Base-by-base conservation (phyloP, 169 alveolate species). In the Cryptosporidium bovis region DNA sequence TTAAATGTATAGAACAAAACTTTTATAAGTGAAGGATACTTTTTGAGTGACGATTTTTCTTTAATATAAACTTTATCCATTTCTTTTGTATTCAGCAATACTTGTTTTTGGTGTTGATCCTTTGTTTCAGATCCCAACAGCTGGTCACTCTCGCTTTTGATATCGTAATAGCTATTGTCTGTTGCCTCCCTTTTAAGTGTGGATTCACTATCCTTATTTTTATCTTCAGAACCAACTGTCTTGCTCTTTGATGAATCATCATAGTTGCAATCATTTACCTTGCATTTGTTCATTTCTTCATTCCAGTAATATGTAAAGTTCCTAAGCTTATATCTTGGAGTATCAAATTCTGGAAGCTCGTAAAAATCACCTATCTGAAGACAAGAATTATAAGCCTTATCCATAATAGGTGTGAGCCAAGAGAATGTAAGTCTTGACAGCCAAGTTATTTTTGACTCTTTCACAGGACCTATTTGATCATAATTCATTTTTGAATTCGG, bases 401-500 rank as follows among this genome's bases (percentile, higher is more conserved):
- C 87, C 87, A 77, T 77, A 7, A 77, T 34, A 27, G 53, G 36
- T 16, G 84, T 83, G 50, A 83, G 64, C 91, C 91, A 83, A 15
- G 87, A 71, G 56, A 83, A 83, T 15, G 91, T 83, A 24, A 83
- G 60, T 50, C 46, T 65, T 33, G 91, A 83, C 65, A 66, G 16
- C 91, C 91, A 83, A 46, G 48, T 67, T 64, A 84, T 84, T 62
- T 33, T 64, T 24, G 50, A 82, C 60, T 83, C 91, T 1, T 84
- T 84, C 27, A 64, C 66, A 16, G 51, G 44, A 31, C 82, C 85
- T 4, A 48, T 20, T 20, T 53, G 64, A 53, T 53, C 12, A n/a
- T 12, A 53, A 53, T n/a, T 53, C 64, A 53, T 6, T n/a, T 20
- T 53, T 33, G 33, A 62, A 67, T 20, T 67, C 33, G 5, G 50